Conservation (phyloP, 768 basidiomycete genomes). For the Phlebiopsis flavidoalba region DNA sequence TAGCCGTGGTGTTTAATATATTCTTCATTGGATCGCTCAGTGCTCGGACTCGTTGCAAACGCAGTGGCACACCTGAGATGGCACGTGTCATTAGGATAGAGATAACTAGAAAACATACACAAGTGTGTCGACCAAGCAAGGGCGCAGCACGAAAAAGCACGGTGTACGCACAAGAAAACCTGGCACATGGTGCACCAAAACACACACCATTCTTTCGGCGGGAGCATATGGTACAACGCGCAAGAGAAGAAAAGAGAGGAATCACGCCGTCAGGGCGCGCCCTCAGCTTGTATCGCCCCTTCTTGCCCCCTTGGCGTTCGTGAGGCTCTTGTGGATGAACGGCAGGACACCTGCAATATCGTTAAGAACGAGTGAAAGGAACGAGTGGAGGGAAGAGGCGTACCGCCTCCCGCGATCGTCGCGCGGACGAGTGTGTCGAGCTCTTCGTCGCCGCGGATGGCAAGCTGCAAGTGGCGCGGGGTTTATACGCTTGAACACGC, state of each 20-base stretch:
- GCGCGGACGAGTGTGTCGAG: conserved; percentile 93
- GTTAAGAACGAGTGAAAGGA: background rate
- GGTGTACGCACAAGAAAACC: background rate
- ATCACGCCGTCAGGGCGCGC: background rate
- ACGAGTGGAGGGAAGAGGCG: background rate
- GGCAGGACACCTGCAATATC: conserved; percentile 67
- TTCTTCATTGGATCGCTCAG: no score
- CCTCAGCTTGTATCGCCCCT: conserved; percentile 17
- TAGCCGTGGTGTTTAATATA: no score
- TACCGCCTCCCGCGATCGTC: conserved; percentile 79
- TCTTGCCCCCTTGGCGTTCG: conserved; percentile 41
- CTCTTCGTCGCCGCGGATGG: conserved; percentile 96
- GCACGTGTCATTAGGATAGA: background rate
- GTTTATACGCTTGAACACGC: conserved; percentile 96
- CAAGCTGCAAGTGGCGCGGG: conserved; percentile 91
- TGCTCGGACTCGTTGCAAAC: no score
- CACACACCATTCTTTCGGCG: no score
- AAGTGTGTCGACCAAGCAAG: background rate
- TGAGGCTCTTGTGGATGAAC: conserved; percentile 85
- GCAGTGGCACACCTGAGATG: no score
- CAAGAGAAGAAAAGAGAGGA: background rate
- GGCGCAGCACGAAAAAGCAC: background rate
- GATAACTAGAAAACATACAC: background rate
- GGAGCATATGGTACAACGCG: no score
- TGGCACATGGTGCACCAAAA: conserved; percentile 4